Evolutionary conservation across 2,329 filamentous ascomycete species (phyloP).

Genomic region (Lizonia empirigonia): DNA sequence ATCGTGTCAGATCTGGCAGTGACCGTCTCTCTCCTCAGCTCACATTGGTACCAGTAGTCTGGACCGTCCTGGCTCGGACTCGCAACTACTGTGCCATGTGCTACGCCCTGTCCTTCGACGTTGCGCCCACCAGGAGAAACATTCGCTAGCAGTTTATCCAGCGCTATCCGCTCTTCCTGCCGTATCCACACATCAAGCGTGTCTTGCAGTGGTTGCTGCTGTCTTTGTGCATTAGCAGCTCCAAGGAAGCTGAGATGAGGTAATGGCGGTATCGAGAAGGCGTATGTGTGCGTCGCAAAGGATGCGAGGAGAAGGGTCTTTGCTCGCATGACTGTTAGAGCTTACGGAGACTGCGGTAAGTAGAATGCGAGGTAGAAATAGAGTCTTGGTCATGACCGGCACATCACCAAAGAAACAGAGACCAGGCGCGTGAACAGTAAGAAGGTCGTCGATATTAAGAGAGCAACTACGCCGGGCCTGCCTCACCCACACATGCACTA

Average conservation of each 20-base stretch:
- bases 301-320: constrained; percentile 24
- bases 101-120: constrained; percentile 41
- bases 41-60: constrained; percentile 55
- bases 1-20: constrained; percentile 8
- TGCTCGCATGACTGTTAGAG: constrained; percentile 4
- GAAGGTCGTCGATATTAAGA: constrained; percentile 1
- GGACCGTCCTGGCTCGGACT: constrained; percentile 50
- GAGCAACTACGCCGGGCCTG: constrained; percentile 13
- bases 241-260: constrained; percentile 25
- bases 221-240: constrained; percentile 22
- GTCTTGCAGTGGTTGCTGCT: constrained; percentile 38
- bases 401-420: neutral
- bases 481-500: constrained; percentile 8
- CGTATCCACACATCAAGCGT: constrained; percentile 46
- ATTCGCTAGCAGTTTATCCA: constrained; percentile 50
- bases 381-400: neutral
- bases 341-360: neutral
- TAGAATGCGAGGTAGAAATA: neutral
- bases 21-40: neutral
- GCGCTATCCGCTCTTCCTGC: constrained; percentile 42
- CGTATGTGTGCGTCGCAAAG: constrained; percentile 26
- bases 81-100: constrained; percentile 50
- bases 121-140: constrained; percentile 51
- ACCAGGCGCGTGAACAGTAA: neutral
- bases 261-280: constrained; percentile 39